Base-by-base conservation (phyloP, 2,329 filamentous ascomycete genomes). In the Claviceps maximensis region DNA sequence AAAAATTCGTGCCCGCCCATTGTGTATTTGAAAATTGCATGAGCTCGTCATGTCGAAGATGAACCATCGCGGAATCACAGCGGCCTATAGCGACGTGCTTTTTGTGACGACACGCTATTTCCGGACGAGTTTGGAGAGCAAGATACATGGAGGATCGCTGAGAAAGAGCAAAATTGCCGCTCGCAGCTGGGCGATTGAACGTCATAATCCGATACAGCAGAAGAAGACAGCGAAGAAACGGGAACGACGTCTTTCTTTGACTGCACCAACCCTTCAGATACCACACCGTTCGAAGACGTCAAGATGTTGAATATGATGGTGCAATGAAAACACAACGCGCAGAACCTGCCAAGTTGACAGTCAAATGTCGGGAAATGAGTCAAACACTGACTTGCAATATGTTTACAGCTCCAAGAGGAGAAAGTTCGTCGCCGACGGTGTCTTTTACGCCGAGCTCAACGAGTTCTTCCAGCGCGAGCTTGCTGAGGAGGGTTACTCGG, bases 381-480 rank as follows among this genome's bases (percentile, higher is more conserved):
- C 10, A 6, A 6, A 23, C 50, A 38, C 54, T 56, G 42, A 56
- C 56, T 47, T 40, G 23, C 19, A 15, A 25, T n/a, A 10, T 19
- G 31, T 54, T 25, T 41, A 55, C 53, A 90, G 87, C 76, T 90
- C 86, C 74, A 91, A 91, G 85, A 78, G 86, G 76, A 87, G 87
- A 83, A 91, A 91, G 84, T 91, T 90, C 80, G 86, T 91, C 73
- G 87, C 86, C 66, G 93, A 98, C 78, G 93, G 93, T 85, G 93
- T 98, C 71, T 98, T 98, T 88, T 98, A 96, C 78, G 93, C 93
- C 81, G 93, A 98, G 80, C 81, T 98, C 77, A 98, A 98, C 86
- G 93, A 98, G 82, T 98, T 98, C 87, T 98, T 98, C 89, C 93
- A 97, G 84, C 91, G 93, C 76, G 93, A 98, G 80, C 83, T 98